phyloP scores from a whole-genome alignment of 176 grass and related monocot species.

The Triticum timopheevii region DNA sequence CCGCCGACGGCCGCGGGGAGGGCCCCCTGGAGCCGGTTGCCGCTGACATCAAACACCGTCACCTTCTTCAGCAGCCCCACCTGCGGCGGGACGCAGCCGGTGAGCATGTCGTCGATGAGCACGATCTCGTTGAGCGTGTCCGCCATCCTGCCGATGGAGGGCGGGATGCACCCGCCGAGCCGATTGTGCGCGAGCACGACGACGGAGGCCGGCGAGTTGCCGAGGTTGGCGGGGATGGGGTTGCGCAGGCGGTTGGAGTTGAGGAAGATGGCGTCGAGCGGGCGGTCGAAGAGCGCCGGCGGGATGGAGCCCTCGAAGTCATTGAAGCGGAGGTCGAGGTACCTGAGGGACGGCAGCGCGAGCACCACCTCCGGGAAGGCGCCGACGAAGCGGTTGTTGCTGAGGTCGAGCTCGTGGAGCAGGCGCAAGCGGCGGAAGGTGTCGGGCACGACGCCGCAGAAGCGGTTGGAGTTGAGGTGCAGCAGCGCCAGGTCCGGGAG shows the following conservation, averaged over 20 bases:
- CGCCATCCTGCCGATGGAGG: slow-evolving; percentile 61
- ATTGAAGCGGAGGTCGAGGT: slow-evolving; percentile 87
- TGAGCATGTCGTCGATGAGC: slow-evolving; percentile 60
- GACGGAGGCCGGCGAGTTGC: slow-evolving; percentile 73
- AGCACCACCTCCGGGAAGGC: slow-evolving; percentile 50
- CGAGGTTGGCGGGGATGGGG: slow-evolving; percentile 75
- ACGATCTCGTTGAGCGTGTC: slow-evolving; percentile 73
- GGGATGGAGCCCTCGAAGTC: slow-evolving; percentile 87
- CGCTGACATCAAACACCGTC: slow-evolving; percentile 87
- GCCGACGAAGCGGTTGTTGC: slow-evolving; percentile 97
- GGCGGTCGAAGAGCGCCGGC: slow-evolving; percentile 49
- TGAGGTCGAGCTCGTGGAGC: slow-evolving; percentile 89
- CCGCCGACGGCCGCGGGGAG: slow-evolving; percentile 28
- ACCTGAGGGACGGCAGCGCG: slow-evolving; percentile 39
- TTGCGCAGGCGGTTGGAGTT: slow-evolving; percentile 76
- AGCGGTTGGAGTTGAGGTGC: slow-evolving; percentile 97
- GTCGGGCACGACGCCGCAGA: slow-evolving; percentile 66
- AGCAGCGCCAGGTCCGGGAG: slow-evolving; percentile 73
- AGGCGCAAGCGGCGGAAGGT: slow-evolving; percentile 49
- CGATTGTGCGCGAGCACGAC: slow-evolving; percentile 83
- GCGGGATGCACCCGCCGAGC: slow-evolving; percentile 68
- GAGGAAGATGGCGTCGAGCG: slow-evolving; percentile 80
- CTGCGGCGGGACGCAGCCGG: slow-evolving; percentile 61
- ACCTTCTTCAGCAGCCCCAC: slow-evolving; percentile 45
- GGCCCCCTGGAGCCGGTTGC: slow-evolving; percentile 51